phyloP scores from a whole-genome alignment of 768 basidiomycete genomes.

The Psilocybe azurescens region DNA sequence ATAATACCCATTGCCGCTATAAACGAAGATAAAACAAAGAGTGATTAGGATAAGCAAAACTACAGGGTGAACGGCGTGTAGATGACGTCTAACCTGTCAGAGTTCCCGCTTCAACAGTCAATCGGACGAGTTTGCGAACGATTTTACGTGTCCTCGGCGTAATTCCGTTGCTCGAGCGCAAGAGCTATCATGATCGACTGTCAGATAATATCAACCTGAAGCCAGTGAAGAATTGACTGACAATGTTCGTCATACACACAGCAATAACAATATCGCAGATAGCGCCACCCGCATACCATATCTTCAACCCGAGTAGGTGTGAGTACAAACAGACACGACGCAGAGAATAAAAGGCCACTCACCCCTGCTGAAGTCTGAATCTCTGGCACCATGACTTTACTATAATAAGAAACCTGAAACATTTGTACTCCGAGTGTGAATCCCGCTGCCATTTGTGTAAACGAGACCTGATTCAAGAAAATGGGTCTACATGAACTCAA shows the following conservation, averaged over 20 bases:
- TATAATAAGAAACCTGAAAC: slow-evolving; percentile 3
- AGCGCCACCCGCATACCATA: slow-evolving; percentile 6
- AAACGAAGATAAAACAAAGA: neutral
- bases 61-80: neutral
- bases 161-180: neutral
- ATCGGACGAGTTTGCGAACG: slow-evolving; percentile 1
- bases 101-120: slow-evolving; percentile 16
- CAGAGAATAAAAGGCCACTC: neutral
- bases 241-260: slow-evolving; percentile 13
- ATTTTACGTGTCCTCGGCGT: slow-evolving; percentile 4
- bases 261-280: slow-evolving; percentile 13
- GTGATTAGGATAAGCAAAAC: too few relatives aligned
- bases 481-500: neutral
- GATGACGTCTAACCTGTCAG: slow-evolving; percentile 3
- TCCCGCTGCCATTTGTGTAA: slow-evolving; percentile 1
- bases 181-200: neutral
- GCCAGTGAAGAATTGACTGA: neutral
- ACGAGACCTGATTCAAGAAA: neutral
- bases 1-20: slow-evolving; percentile 1
- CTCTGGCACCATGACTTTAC: slow-evolving; percentile 1
- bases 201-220: neutral
- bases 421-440: neutral
- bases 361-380: slow-evolving; percentile 4
- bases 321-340: neutral
- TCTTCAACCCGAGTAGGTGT: neutral